Evolutionary conservation across 176 grass and related monocot genomes (phyloP).

Genomic region (Lolium multiflorum): DNA sequence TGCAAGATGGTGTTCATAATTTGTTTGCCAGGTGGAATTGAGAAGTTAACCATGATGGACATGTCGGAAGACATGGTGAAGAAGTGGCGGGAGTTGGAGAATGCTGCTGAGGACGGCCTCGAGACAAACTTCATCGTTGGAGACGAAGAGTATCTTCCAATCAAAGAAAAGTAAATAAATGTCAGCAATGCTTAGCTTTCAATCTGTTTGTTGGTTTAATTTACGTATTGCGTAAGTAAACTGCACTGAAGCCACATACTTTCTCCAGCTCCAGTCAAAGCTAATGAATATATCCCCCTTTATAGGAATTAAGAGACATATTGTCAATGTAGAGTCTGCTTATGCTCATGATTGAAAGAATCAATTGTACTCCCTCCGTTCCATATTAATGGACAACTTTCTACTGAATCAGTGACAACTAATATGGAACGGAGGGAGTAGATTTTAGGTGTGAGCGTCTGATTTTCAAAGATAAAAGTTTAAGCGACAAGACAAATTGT

Average conservation of each 20-base stretch:
- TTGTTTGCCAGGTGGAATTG: slow-evolving; percentile 75
- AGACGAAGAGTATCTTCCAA: slow-evolving; percentile 89
- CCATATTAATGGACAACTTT: too few relatives aligned
- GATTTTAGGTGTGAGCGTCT: neutral
- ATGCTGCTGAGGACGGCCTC: slow-evolving; percentile 31
- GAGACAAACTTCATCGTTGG: slow-evolving; percentile 71
- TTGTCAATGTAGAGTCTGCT: slow-evolving; percentile 16
- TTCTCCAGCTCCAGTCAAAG: slow-evolving; percentile 1
- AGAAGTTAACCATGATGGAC: slow-evolving; percentile 97
- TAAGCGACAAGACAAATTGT: neutral
- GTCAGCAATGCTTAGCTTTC: neutral
- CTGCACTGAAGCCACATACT: neutral
- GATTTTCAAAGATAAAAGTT: slow-evolving; percentile 14
- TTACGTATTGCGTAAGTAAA: neutral
- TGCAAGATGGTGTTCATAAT: neutral
- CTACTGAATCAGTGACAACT: too few relatives aligned
- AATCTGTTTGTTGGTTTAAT: neutral
- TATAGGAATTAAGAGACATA: neutral
- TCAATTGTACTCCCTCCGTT: neutral
- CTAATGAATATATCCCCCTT: neutral
- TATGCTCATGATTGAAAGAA: neutral
- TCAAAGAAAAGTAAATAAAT: slow-evolving; percentile 78
- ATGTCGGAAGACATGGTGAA: slow-evolving; percentile 89
- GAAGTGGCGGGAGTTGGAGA: slow-evolving; percentile 64
- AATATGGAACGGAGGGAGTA: too few relatives aligned